Evolutionary conservation across 1,139 yeast genomes (phyloP).

Genomic region (Torulaspora pretoriensis): DNA sequence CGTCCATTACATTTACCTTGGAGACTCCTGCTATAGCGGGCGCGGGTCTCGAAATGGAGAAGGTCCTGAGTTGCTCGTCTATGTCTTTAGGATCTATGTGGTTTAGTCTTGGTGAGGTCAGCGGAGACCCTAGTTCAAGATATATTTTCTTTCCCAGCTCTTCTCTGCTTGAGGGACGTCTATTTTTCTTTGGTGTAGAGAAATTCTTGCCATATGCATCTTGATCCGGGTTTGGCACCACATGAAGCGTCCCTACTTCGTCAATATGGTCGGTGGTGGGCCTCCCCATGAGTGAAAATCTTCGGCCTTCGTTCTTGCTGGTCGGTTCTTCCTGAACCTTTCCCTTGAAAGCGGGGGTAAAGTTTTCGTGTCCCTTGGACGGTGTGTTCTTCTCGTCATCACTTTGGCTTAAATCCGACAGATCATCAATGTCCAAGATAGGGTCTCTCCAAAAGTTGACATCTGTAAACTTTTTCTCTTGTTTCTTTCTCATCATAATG

Average conservation of each 20-base stretch:
- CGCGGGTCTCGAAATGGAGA: constrained; percentile 19
- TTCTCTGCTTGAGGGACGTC: constrained; percentile 15
- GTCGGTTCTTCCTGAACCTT: constrained; percentile 6
- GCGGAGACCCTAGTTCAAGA: constrained; percentile 34
- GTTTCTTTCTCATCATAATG: constrained; percentile 34
- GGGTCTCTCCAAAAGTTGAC: constrained; percentile 92
- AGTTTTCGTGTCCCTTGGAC: not conserved
- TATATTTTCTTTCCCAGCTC: constrained; percentile 33
- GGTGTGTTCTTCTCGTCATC: constrained; percentile 24
- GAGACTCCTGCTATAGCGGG: constrained; percentile 23
- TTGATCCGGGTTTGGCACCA: constrained; percentile 1
- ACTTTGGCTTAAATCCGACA: constrained; percentile 35
- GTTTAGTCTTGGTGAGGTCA: constrained; percentile 29
- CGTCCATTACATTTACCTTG: constrained; percentile 26
- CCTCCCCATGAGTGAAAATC: constrained; percentile 2
- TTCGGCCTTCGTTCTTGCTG: constrained; percentile 5
- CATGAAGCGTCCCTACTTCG: constrained; percentile 2
- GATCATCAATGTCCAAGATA: constrained; percentile 49
- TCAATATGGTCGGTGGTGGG: not conserved
- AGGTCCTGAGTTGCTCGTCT: constrained; percentile 10
- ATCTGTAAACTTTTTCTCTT: constrained; percentile 72
- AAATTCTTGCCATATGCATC: constrained; percentile 2
- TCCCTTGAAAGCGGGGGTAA: not conserved
- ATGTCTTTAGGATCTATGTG: constrained; percentile 8
- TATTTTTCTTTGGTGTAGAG: constrained; percentile 10